Evolutionary conservation across 2,329 filamentous ascomycete genomes (phyloP).

Genomic region (Aspergillus aculeatus): DNA sequence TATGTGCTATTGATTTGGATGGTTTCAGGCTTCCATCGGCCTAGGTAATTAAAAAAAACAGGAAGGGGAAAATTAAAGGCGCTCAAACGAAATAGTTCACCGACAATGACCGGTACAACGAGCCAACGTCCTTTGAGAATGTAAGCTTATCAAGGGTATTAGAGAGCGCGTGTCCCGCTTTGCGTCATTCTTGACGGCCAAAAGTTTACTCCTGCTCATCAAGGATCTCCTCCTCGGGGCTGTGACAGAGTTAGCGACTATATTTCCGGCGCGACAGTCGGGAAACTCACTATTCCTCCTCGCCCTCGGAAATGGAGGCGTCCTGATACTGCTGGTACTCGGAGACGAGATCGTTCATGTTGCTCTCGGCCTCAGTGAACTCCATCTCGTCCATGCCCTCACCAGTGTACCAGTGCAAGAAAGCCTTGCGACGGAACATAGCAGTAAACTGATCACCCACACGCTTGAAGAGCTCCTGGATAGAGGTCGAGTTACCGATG

Average conservation of each 20-base stretch:
- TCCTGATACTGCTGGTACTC: slow-evolving; percentile 99
- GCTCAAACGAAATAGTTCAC: slow-evolving; percentile 38
- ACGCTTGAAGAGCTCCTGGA: slow-evolving; percentile 99
- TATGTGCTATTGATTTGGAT: slow-evolving; percentile 34
- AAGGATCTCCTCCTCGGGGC: slow-evolving; percentile 73
- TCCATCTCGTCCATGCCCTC: slow-evolving; percentile 99
- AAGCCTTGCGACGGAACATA: slow-evolving; percentile 99
- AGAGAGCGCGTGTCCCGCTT: slow-evolving; percentile 35
- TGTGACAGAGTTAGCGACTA: slow-evolving; percentile 23
- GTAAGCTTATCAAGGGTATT: slow-evolving; percentile 39
- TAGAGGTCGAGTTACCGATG: slow-evolving; percentile 98
- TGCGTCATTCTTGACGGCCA: slow-evolving; percentile 14
- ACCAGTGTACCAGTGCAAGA: slow-evolving; percentile 99
- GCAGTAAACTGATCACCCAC: slow-evolving; percentile 99
- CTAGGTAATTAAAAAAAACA: slow-evolving; percentile 37
- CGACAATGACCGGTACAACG: slow-evolving; percentile 24
- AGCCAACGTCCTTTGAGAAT: slow-evolving; percentile 28
- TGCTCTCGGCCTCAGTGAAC: slow-evolving; percentile 99
- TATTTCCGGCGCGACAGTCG: not conserved
- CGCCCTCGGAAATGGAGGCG: slow-evolving; percentile 92
- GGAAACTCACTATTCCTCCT: slow-evolving; percentile 74
- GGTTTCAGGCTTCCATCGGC: slow-evolving; percentile 21
- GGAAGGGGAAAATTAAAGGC: slow-evolving; percentile 34
- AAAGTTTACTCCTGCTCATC: slow-evolving; percentile 68
- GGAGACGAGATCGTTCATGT: slow-evolving; percentile 99